phyloP scores from a whole-genome alignment of 169 alveolate genomes.

The Plasmodium billcollinsi region DNA sequence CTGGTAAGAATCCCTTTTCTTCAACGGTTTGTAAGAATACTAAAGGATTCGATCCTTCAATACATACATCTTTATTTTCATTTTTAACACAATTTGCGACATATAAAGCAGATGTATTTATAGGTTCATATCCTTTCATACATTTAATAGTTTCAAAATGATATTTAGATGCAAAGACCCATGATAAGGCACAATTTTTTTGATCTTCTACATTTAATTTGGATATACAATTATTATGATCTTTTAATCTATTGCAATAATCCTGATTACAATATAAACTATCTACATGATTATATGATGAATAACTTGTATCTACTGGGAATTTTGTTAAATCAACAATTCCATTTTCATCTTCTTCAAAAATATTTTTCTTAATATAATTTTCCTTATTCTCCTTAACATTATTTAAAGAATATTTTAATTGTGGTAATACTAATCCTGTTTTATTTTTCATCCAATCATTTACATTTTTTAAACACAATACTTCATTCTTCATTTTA shows the following conservation, averaged over 20 bases:
- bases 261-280: conserved; percentile 46
- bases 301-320: neutral
- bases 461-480: conserved; percentile 35
- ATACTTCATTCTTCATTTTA: conserved; percentile 31
- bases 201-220: conserved; percentile 51
- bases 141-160: conserved; percentile 72
- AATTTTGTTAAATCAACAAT: conserved; percentile 19
- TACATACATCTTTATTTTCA: neutral
- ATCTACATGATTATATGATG: conserved; percentile 8
- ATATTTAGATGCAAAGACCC: conserved; percentile 74
- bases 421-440: conserved; percentile 40
- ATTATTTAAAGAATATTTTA: neutral
- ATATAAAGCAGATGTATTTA: neutral
- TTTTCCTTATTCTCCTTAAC: neutral
- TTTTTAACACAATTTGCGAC: neutral
- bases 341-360: conserved; percentile 24
- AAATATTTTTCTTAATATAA: neutral
- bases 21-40: neutral
- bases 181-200: conserved; percentile 67
- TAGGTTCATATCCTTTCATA: conserved; percentile 14
- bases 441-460: conserved; percentile 27
- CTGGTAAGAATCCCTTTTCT: neutral
- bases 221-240: conserved; percentile 38
- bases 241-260: conserved; percentile 45
- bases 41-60: neutral